Conservation (phyloP, 208 protist species). For the Trypanosoma boissoni region DNA sequence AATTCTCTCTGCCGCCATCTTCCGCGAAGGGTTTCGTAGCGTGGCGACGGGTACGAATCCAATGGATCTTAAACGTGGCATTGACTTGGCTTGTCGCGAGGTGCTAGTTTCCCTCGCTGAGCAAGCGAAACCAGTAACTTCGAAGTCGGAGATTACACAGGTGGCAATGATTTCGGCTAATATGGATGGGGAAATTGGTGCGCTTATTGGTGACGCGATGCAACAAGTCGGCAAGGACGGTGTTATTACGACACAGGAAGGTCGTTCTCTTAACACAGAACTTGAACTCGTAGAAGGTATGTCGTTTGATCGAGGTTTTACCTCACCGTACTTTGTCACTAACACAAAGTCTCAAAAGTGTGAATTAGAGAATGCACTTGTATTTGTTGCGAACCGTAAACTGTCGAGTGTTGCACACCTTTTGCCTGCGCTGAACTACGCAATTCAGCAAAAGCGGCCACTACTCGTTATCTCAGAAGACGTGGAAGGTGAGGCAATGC, state of each 20-base stretch:
- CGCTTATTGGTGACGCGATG: conserved; percentile 99
- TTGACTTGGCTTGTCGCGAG: conserved; percentile 95
- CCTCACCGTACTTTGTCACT: conserved; percentile 99
- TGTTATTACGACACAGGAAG: conserved; percentile 99
- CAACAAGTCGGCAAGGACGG: conserved; percentile 99
- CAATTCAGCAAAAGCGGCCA: conserved; percentile 79
- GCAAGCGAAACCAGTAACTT: conserved; percentile 94
- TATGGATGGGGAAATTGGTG: conserved; percentile 98
- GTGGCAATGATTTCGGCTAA: conserved; percentile 99
- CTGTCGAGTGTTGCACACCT: conserved; percentile 75
- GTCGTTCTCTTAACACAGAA: conserved; percentile 98
- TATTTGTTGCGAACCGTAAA: conserved; percentile 93
- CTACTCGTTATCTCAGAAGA: conserved; percentile 91
- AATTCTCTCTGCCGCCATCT: conserved; percentile 97
- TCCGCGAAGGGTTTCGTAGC: conserved; percentile 96
- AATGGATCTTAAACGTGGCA: conserved; percentile 99
- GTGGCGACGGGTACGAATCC: conserved; percentile 99
- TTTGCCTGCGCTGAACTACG: conserved; percentile 82
- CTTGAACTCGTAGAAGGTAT: conserved; percentile 99
- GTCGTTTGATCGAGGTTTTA: conserved; percentile 98
- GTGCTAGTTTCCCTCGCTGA: conserved; percentile 93
- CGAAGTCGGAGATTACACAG: conserved; percentile 97
- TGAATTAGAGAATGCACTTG: conserved; percentile 95
- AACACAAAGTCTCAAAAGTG: conserved; percentile 97
- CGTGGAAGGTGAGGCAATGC: conserved; percentile 90